Percentiles rank a stretch among this genome's conserved stretches.
Evolutionary conservation across 331 rosid genomes (phyloP).

Genomic region (Spiraea crenata): DNA sequence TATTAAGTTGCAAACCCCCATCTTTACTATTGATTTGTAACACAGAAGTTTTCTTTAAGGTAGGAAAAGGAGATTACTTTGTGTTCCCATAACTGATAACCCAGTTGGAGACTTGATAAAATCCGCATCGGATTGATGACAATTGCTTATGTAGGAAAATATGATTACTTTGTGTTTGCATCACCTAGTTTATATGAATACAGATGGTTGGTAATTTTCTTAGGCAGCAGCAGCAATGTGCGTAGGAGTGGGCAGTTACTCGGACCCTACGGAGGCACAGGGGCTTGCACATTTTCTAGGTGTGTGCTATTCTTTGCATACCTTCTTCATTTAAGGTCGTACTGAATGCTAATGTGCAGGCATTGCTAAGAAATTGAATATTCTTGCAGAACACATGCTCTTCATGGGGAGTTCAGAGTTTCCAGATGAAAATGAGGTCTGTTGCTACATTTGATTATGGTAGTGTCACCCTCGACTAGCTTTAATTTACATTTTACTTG

Average conservation of each 20-base stretch:
- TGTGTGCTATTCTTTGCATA: constrained; percentile 14
- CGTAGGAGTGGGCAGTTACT: constrained; percentile 85
- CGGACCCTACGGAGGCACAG: constrained; percentile 81
- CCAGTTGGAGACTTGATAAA: no score
- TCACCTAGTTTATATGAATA: not conserved
- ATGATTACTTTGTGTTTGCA: no score
- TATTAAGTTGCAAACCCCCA: no score
- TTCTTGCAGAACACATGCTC: constrained; percentile 88
- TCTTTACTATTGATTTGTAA: no score
- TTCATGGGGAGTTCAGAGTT: constrained; percentile 92
- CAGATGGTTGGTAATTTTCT: constrained; percentile 13
- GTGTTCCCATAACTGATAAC: no score
- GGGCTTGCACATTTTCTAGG: constrained; percentile 94
- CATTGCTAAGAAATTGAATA: constrained; percentile 6
- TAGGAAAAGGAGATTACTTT: no score
- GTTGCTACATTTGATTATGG: constrained; percentile 3
- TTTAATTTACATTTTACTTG: no score
- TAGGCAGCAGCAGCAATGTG: constrained; percentile 98
- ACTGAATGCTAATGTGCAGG: not conserved
- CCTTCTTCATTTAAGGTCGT: not conserved
- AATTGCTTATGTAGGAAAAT: no score
- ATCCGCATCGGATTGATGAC: no score
- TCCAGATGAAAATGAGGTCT: constrained; percentile 96
- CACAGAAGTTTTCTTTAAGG: no score
- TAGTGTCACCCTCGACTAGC: no score